Evolutionary conservation across 1,139 yeast species (phyloP).

Genomic region (Yamadazyma buinensis): DNA sequence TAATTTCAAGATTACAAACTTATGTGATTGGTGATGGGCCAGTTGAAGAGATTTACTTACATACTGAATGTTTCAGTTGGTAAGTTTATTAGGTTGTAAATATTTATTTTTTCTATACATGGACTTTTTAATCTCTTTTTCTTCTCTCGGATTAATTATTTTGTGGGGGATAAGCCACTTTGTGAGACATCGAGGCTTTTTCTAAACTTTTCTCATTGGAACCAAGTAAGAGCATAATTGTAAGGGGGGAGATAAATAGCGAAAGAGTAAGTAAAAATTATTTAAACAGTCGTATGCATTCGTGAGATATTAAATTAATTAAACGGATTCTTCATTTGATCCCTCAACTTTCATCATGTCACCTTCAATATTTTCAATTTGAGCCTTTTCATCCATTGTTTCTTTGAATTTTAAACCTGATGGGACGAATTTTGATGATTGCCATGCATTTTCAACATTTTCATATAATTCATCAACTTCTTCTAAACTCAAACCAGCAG

Average conservation of each 20-base stretch:
- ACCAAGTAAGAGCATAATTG: too few relatives aligned
- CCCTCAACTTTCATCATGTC: neutral
- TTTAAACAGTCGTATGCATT: neutral
- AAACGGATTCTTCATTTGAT: conserved; percentile 1
- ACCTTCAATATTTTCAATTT: conserved; percentile 3
- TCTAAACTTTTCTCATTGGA: too few relatives aligned
- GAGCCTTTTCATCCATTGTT: conserved; percentile 4
- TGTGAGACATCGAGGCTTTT: too few relatives aligned
- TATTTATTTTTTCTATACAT: too few relatives aligned
- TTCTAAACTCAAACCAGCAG: conserved; percentile 23
- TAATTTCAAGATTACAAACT: conserved; percentile 37
- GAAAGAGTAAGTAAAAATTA: neutral
- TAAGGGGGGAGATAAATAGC: neutral
- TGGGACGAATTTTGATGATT: conserved; percentile 27
- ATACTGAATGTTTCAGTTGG: conserved; percentile 62
- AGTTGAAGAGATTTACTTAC: conserved; percentile 51
- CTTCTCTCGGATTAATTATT: too few relatives aligned
- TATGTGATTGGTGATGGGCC: conserved; percentile 28
- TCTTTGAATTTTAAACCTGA: conserved; percentile 27
- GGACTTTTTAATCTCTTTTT: too few relatives aligned
- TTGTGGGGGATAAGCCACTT: too few relatives aligned
- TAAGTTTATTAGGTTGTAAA: too few relatives aligned
- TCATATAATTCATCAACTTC: conserved; percentile 38
- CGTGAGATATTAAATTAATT: neutral
- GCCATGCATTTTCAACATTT: conserved; percentile 31